Evolutionary conservation across 2,329 filamentous ascomycete species (phyloP).

Genomic region (Stemphylium lycopersici): DNA sequence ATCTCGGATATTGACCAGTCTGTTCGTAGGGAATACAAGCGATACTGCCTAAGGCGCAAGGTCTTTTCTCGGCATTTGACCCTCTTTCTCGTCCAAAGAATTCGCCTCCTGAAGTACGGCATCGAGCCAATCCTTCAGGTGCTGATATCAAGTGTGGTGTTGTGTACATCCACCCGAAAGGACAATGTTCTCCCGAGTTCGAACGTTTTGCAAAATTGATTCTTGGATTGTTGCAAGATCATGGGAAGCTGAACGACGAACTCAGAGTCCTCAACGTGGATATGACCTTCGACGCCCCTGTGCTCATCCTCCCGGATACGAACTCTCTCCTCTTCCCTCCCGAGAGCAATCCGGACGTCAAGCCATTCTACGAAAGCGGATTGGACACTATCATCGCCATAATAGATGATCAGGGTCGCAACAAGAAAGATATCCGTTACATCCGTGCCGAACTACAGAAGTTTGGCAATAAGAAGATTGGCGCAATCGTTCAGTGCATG

Average conservation of each 20-base stretch:
- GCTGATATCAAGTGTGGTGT: neutral
- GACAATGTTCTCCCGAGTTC: neutral
- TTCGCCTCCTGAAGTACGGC: neutral
- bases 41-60: no score
- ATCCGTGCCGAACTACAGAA: slow-evolving; percentile 1
- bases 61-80: no score
- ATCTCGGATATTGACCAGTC: neutral
- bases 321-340: neutral
- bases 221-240: neutral
- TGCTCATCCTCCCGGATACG: neutral
- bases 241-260: neutral
- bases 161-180: neutral
- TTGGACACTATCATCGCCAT: neutral
- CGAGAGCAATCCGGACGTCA: neutral
- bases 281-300: neutral
- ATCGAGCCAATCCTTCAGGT: neutral
- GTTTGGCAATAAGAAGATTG: slow-evolving; percentile 2
- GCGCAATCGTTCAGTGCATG: neutral
- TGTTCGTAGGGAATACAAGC: neutral
- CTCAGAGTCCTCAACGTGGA: neutral
- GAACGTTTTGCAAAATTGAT: neutral
- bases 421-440: neutral
- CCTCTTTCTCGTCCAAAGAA: neutral
- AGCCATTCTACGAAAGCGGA: neutral
- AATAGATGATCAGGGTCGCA: neutral